Evolutionary conservation across 2,329 filamentous ascomycete genomes (phyloP).

Genomic region (Tricladium varicosporioides): DNA sequence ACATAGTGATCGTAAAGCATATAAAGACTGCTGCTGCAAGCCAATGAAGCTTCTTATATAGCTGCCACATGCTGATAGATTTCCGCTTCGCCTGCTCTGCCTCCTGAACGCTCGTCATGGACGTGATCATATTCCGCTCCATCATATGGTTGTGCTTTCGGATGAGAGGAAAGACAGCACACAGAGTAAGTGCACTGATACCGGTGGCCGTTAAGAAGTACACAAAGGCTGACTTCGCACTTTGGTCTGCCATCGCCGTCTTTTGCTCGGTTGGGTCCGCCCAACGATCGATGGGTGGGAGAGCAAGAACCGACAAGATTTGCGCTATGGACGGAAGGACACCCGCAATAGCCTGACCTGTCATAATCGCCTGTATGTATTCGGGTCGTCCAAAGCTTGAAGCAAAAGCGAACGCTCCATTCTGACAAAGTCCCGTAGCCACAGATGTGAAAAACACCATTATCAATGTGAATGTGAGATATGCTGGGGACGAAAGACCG

Average conservation of each 20-base stretch:
- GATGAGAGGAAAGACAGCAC: constrained; percentile 73
- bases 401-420: constrained; percentile 90
- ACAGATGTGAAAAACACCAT: constrained; percentile 79
- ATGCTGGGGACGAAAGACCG: constrained; percentile 58
- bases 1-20: constrained; percentile 85
- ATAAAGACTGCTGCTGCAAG: constrained; percentile 73
- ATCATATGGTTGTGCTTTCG: constrained; percentile 55
- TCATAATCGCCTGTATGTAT: constrained; percentile 96
- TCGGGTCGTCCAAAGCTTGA: constrained; percentile 79
- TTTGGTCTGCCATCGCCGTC: constrained; percentile 39
- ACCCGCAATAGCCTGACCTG: constrained; percentile 86
- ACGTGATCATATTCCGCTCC: constrained; percentile 50
- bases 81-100: constrained; percentile 49
- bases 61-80: constrained; percentile 56
- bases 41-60: constrained; percentile 79
- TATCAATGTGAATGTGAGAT: constrained; percentile 77
- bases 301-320: constrained; percentile 75
- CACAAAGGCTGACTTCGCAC: constrained; percentile 73
- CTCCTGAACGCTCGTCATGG: constrained; percentile 50
- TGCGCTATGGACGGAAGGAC: constrained; percentile 87
- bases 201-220: constrained; percentile 88
- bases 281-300: constrained; percentile 45
- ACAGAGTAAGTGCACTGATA: constrained; percentile 67
- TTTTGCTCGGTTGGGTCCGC: constrained; percentile 20
- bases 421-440: constrained; percentile 84